Percentiles rank a stretch among this genome's conserved stretches.
phyloP scores from a whole-genome alignment of 305 asterid genomes.

The Solanum aculeatissimum region DNA sequence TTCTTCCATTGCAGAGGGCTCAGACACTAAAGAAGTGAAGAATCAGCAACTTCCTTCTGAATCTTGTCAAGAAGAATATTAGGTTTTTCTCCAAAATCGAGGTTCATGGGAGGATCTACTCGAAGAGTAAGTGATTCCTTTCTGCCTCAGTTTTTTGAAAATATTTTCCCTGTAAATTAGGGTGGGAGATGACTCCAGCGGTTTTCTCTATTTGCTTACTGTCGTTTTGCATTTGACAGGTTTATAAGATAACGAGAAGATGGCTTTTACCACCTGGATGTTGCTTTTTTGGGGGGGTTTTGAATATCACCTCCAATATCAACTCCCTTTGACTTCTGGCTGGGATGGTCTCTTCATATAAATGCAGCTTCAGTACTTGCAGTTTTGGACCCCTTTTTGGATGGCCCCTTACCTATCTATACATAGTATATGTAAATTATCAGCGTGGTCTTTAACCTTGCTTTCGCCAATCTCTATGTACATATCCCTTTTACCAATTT shows the following conservation, averaged over 20 bases:
- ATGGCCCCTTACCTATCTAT: constrained; percentile 4
- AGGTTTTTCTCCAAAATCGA: background rate
- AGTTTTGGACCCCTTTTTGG: constrained; percentile 19
- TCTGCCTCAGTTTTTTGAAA: background rate
- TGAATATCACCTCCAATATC: constrained; percentile 4
- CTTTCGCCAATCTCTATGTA: constrained; percentile 15
- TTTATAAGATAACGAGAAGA: background rate
- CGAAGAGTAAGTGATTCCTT: background rate
- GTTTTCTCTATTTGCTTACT: background rate
- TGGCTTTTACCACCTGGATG: background rate
- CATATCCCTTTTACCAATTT: constrained; percentile 4
- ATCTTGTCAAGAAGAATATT: constrained; percentile 15
- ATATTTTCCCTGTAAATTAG: background rate
- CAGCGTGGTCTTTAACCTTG: constrained; percentile 5
- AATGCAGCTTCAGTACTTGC: constrained; percentile 12
- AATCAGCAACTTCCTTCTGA: constrained; percentile 13
- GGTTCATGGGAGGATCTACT: constrained; percentile 2
- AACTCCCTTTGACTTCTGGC: constrained; percentile 3
- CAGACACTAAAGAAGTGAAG: constrained; percentile 39
- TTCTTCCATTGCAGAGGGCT: constrained; percentile 48
- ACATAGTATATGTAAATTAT: constrained; percentile 10
- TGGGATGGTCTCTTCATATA: constrained; percentile 1
- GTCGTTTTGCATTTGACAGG: background rate
- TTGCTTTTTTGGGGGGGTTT: constrained; percentile 5
- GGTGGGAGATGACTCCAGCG: background rate